Conservation (phyloP, 495 filamentous ascomycete species). For the Recurvomyces mirabilis region DNA sequence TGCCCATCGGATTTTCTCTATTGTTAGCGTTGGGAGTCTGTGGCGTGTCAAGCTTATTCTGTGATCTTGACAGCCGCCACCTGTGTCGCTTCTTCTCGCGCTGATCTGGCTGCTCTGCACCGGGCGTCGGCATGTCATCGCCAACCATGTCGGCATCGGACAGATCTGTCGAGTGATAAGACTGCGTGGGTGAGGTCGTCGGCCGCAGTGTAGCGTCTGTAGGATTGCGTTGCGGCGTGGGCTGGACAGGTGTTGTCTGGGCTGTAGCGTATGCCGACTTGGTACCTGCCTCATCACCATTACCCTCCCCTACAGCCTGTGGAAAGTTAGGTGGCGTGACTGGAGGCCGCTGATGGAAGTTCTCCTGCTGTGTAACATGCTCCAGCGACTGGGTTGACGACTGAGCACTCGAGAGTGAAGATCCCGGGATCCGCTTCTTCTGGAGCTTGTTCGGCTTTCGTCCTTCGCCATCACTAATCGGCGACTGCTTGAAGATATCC, state of each 20-base stretch:
- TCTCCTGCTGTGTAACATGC: background rate
- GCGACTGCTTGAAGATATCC: constrained; percentile 36
- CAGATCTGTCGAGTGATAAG: constrained; percentile 35
- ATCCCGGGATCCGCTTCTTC: constrained; percentile 67
- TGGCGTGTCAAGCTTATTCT: constrained; percentile 43
- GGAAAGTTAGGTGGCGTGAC: constrained; percentile 6
- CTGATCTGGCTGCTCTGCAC: constrained; percentile 33
- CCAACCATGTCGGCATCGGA: constrained; percentile 52
- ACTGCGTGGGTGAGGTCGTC: constrained; percentile 18
- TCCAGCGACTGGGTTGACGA: constrained; percentile 70
- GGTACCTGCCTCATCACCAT: background rate
- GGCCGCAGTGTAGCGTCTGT: constrained; percentile 16
- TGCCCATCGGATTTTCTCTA: constrained; percentile 11
- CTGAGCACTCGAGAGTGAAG: constrained; percentile 69
- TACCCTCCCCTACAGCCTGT: background rate
- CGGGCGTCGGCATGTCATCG: constrained; percentile 51
- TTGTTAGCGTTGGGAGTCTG: background rate
- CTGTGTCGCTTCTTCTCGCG: constrained; percentile 54
- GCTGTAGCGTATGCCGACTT: constrained; percentile 20
- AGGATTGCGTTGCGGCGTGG: constrained; percentile 8
- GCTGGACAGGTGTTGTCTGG: constrained; percentile 31
- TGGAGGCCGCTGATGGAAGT: constrained; percentile 1
- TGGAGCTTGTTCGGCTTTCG: constrained; percentile 73
- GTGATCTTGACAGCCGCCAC: constrained; percentile 59
- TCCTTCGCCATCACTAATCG: constrained; percentile 47